Evolutionary conservation across 1,139 yeast species (phyloP), one percentile per base, ranked within the genome.

Genomic region (Meyerozyma athensensis): DNA sequence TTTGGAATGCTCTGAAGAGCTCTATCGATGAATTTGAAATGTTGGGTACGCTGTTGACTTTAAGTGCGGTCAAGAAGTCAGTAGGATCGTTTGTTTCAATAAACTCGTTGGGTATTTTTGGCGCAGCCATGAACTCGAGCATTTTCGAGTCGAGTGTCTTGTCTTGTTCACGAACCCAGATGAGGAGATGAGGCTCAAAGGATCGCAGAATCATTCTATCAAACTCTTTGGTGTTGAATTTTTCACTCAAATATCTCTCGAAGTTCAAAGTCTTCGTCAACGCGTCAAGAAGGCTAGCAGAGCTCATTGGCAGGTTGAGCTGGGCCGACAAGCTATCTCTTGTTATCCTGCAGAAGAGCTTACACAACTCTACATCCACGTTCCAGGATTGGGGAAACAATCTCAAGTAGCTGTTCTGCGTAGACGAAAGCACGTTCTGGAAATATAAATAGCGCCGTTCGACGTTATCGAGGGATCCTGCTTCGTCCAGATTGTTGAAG

Each of bases 91-190:
- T 49, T 4, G 48, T 43, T 3, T 54, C 49, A 10, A 54, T 45
- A 35, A 66, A 63, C 41, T 68, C 74, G 5, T 43, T 39, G 3
- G 76, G 74, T 13, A 70, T 52, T 43, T 75, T 62, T 36, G 77
- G 52, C 40, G 66, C 69, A 16, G 78, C 69, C 53, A 78, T 60
- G 48, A 79, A 82, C 38, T 78, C 82, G 34, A 75, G 54, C 40
- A 90, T 65, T 50, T 85, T 86, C 8, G 72, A 63, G 34, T 74
- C 74, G 45, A 92, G 67, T 19, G 68, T 58, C 22, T 71, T 68
- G 45, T 86, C 90, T 59, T 92, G 97, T 52, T 86, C 85, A 21
- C 79, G 80, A n/a, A 92, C 80, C 96, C 97, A 94, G 7, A 86
- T 62, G 31, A 75, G 74, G 39, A 92, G 65, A 52, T 84, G 86